phyloP scores from a whole-genome alignment of 1,284 basidiomycete species.

The Moesziomyces parantarcticus region DNA sequence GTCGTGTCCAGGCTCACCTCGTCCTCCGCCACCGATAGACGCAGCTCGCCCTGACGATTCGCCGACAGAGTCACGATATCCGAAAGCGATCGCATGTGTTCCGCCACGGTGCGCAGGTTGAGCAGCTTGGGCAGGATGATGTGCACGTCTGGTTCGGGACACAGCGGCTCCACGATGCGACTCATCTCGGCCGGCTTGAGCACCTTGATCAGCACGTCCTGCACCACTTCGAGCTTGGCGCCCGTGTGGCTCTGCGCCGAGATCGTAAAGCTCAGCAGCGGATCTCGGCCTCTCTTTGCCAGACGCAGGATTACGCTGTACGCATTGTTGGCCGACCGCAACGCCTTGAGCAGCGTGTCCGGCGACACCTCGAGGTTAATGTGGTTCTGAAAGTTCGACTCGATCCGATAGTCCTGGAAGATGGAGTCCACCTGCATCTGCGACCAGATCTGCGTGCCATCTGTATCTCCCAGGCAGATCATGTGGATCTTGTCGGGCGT shows the following conservation, averaged over 20 bases:
- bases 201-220: slow-evolving; percentile 66
- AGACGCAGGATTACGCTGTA: slow-evolving; percentile 61
- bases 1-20: slow-evolving; percentile 62
- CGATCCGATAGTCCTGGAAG: slow-evolving; percentile 62
- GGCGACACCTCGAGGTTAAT: slow-evolving; percentile 67
- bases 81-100: slow-evolving; percentile 63
- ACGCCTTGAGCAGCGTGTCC: slow-evolving; percentile 64
- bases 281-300: slow-evolving; percentile 62
- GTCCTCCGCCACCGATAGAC: slow-evolving; percentile 45
- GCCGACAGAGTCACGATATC: slow-evolving; percentile 57
- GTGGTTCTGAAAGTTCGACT: slow-evolving; percentile 67
- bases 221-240: slow-evolving; percentile 59
- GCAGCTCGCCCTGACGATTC: slow-evolving; percentile 53
- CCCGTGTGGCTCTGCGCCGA: slow-evolving; percentile 54
- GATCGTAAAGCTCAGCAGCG: slow-evolving; percentile 64
- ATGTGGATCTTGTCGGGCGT: slow-evolving; percentile 61
- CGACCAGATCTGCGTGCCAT: slow-evolving; percentile 66
- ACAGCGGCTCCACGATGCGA: slow-evolving; percentile 63
- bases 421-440: slow-evolving; percentile 58
- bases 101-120: slow-evolving; percentile 61
- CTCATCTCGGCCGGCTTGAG: slow-evolving; percentile 64
- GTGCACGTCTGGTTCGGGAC: slow-evolving; percentile 64
- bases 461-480: slow-evolving; percentile 61
- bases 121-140: slow-evolving; percentile 62
- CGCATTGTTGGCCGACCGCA: slow-evolving; percentile 58